Base-by-base conservation (phyloP, 2,329 filamentous ascomycete genomes). In the Microcyclospora tardicrescens region DNA sequence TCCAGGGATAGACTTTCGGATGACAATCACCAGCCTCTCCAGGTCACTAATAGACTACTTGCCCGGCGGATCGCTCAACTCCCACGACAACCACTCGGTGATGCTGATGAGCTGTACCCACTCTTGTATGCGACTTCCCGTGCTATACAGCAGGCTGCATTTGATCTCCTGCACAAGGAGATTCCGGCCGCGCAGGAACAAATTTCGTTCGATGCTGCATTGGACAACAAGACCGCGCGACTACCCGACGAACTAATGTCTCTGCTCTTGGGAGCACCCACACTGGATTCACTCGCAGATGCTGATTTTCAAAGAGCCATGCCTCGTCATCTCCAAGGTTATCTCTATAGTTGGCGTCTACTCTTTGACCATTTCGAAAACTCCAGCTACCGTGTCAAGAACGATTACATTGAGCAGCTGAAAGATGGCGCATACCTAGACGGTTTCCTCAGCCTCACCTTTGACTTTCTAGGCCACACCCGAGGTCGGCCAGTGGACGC, bases 341-440 rank as follows among this genome's bases (percentile, higher is more conserved):
- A 95, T 53, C 69, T 98, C 2, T 67, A 94, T 19, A 82, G 84
- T 10, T 98, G 91, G 91, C 75, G 84, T 46, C 68, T 96, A 1
- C 71, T 95, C 0, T 96, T 93, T 55, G 85, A 93, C 50, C 80
- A 89, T 33, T 93, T 89, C 55, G 44, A 43, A 11, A 52, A 52
- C 19, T 55, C 58, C 5, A 61, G 87, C 0, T 80, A 83, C 58
- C 84, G 85, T 51, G 77, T 96, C 12, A 82, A 85, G 49, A 76
- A 75, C 42, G 79, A 87, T 52, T 96, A 95, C 53, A 73, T 77
- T 0, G 75, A 84, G 16, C 76, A 82, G 42, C 72, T 98, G 40
- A 91, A 86, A 56, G 72, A 81, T 16, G 78, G 79, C 11, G 72
- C 78, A 10, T 79, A 79, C 40, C 62, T 93, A 0, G 61, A 65